Evolutionary conservation across 2,329 filamentous ascomycete genomes (phyloP).

Genomic region (Alternaria angustiovoidea): DNA sequence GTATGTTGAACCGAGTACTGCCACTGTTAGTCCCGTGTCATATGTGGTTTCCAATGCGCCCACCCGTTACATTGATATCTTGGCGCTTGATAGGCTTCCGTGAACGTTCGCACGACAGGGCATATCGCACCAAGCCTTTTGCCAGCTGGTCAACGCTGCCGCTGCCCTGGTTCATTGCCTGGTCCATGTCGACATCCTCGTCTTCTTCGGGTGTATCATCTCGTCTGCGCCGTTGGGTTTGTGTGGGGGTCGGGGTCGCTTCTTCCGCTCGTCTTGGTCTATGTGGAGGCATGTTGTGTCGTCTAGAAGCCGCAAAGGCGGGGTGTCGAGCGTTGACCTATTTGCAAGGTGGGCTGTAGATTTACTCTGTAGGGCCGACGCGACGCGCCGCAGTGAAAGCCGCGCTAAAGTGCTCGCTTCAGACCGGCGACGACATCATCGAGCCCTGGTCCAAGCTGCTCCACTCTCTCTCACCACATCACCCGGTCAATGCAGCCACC

Average conservation of each 20-base stretch:
- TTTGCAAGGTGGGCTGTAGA: neutral
- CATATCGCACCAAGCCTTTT: constrained; percentile 69
- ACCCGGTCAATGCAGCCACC: constrained; percentile 19
- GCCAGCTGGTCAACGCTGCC: constrained; percentile 57
- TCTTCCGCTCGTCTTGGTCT: constrained; percentile 17
- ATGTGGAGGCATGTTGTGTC: constrained; percentile 16
- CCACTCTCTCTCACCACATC: constrained; percentile 3
- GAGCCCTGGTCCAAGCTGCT: constrained; percentile 18
- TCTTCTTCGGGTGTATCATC: constrained; percentile 33
- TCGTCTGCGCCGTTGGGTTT: constrained; percentile 26
- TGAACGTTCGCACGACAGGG: constrained; percentile 67
- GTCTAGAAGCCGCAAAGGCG: neutral
- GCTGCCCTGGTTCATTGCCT: constrained; percentile 26
- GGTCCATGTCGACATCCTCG: constrained; percentile 31
- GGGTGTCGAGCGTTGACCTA: neutral
- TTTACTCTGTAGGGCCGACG: constrained; percentile 26
- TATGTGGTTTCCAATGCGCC: neutral
- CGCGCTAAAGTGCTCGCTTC: constrained; percentile 7
- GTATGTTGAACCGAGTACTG: constrained; percentile 71
- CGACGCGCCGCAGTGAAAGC: constrained; percentile 22
- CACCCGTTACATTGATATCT: constrained; percentile 65
- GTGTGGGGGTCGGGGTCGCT: constrained; percentile 25
- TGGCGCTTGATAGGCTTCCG: constrained; percentile 64
- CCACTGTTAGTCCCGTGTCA: constrained; percentile 10
- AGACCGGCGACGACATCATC: constrained; percentile 27